Evolutionary conservation across 1,139 yeast species (phyloP).

Genomic region (Yamadazyma friedrichii): DNA sequence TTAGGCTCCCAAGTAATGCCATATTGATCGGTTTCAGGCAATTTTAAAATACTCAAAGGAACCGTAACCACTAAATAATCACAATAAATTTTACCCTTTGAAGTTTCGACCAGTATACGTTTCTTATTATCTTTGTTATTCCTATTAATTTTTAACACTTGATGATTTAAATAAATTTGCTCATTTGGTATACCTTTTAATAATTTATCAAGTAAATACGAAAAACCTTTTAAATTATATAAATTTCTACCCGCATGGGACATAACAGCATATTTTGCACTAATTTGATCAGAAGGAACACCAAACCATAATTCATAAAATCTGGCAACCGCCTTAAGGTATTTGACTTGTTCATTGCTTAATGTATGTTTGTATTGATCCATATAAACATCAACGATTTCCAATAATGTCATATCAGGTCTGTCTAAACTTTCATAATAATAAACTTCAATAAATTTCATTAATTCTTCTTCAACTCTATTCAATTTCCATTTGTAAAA

Average conservation of each 20-base stretch:
- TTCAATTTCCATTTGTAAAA: conserved; percentile 25
- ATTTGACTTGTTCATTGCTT: conserved; percentile 48
- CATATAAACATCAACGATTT: conserved; percentile 48
- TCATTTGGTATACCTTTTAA: conserved; percentile 35
- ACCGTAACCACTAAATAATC: conserved; percentile 67
- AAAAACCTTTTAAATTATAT: conserved; percentile 60
- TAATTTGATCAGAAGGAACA: conserved; percentile 59
- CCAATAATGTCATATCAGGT: conserved; percentile 51
- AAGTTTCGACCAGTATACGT: conserved; percentile 18
- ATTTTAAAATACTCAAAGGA: conserved; percentile 66
- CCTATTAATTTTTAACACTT: conserved; percentile 45
- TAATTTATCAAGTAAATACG: conserved; percentile 47
- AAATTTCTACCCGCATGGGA: conserved; percentile 78
- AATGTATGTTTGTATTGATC: conserved; percentile 44
- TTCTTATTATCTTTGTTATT: conserved; percentile 9
- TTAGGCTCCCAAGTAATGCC: conserved; percentile 61
- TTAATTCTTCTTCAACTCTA: conserved; percentile 55
- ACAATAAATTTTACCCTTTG: conserved; percentile 25
- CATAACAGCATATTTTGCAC: conserved; percentile 64
- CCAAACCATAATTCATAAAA: conserved; percentile 80
- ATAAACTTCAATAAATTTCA: conserved; percentile 56
- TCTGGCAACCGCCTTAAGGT: conserved; percentile 53
- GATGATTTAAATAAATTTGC: conserved; percentile 40
- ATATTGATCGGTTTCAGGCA: conserved; percentile 34
- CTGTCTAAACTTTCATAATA: conserved; percentile 44